phyloP scores from a whole-genome alignment of 441 rosid genomes.

The Isatis lusitanica region DNA sequence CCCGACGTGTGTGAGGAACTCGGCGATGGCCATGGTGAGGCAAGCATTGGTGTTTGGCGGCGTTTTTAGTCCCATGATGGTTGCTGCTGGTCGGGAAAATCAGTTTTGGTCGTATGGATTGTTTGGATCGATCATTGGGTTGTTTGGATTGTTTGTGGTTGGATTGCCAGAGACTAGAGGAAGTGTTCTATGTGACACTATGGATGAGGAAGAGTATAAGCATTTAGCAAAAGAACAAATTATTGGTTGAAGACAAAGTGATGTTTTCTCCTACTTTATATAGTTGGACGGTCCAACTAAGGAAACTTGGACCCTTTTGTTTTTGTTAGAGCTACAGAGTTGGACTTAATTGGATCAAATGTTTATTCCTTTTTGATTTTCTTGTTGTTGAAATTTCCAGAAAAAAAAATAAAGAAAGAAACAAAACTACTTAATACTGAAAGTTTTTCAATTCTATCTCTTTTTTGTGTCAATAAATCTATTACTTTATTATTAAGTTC shows the following conservation, averaged over 20 bases:
- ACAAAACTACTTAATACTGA: background rate
- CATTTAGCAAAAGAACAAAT: slow-evolving; percentile 2
- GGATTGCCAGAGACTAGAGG: slow-evolving; percentile 68
- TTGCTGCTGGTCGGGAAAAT: slow-evolving; percentile 49
- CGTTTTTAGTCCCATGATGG: slow-evolving; percentile 57
- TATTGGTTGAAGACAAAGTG: background rate
- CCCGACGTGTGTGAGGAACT: slow-evolving; percentile 76
- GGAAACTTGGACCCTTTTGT: too few species aligned
- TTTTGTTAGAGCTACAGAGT: too few species aligned
- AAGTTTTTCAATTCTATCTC: background rate
- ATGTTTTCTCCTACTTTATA: too few species aligned
- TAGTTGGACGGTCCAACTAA: too few species aligned
- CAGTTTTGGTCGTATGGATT: slow-evolving; percentile 50
- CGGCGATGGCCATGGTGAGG: slow-evolving; percentile 66
- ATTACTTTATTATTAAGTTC: background rate
- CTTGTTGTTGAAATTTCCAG: too few species aligned
- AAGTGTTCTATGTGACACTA: slow-evolving; percentile 51
- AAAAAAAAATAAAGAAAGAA: too few species aligned
- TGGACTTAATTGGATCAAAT: too few species aligned
- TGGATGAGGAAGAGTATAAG: slow-evolving; percentile 66
- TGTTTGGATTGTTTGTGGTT: slow-evolving; percentile 49
- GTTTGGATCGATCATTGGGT: slow-evolving; percentile 52
- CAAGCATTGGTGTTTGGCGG: slow-evolving; percentile 70
- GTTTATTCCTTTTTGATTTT: too few species aligned
- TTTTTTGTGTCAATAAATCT: too few species aligned